These are phyloP conservation scores for Xylaria sp. DNA, from an alignment of 2,329 filamentous ascomycete genomes.

Conservation along the genomic window DNA sequence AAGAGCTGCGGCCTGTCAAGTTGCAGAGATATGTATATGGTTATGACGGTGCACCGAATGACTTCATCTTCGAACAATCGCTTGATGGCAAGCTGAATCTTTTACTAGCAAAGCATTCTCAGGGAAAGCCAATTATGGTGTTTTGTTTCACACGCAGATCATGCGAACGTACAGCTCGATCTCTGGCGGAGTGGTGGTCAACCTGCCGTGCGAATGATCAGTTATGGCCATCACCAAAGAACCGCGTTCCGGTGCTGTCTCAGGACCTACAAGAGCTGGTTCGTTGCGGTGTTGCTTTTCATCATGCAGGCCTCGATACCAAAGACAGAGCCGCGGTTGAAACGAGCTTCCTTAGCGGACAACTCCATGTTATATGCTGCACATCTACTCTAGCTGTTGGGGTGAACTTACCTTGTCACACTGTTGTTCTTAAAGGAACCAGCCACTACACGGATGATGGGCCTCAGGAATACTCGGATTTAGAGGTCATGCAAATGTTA, in stretches of 20 bases:
- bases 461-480: conserved; percentile 78
- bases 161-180: conserved; percentile 73
- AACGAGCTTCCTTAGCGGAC: conserved; percentile 72
- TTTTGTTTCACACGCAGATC: conserved; percentile 84
- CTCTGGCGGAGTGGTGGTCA: conserved; percentile 74
- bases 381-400: conserved; percentile 88
- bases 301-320: conserved; percentile 79
- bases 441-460: conserved; percentile 70
- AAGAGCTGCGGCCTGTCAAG: conserved; percentile 82
- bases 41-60: conserved; percentile 71
- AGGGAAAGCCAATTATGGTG: conserved; percentile 81
- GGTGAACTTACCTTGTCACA: conserved; percentile 84
- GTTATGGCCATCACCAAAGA: conserved; percentile 71
- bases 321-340: conserved; percentile 75
- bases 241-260: conserved; percentile 63
- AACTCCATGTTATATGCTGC: conserved; percentile 85
- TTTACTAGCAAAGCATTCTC: conserved; percentile 73
- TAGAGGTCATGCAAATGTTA: conserved; percentile 93
- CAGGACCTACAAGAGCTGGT: conserved; percentile 67
- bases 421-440: conserved; percentile 86
- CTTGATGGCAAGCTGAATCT: conserved; percentile 74
- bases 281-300: conserved; percentile 75
- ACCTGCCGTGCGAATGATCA: conserved; percentile 61
- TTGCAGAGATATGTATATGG: conserved; percentile 82
- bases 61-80: conserved; percentile 79